Conservation (phyloP, 1,284 basidiomycete genomes). For the Lentinus polychrous region DNA sequence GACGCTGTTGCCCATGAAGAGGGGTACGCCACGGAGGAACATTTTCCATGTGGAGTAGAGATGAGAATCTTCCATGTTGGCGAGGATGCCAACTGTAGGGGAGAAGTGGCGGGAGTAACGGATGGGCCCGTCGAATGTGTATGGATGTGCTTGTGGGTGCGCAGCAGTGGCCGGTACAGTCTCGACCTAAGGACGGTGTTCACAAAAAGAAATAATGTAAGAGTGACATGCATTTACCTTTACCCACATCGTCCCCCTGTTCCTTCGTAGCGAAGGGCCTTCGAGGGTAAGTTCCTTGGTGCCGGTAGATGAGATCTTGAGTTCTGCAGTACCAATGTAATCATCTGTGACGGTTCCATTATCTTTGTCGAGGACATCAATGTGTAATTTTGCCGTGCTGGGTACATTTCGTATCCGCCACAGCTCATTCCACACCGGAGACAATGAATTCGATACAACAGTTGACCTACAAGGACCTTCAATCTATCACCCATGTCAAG, state of each 20-base stretch:
- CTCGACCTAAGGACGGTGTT: constrained; percentile 29
- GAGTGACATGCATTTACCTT: constrained; percentile 37
- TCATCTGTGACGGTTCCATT: constrained; percentile 51
- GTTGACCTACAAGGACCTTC: constrained; percentile 44
- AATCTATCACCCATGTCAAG: background rate
- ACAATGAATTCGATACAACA: constrained; percentile 48
- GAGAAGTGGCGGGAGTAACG: constrained; percentile 65
- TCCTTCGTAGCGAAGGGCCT: constrained; percentile 36
- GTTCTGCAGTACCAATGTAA: constrained; percentile 58
- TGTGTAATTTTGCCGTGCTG: constrained; percentile 43
- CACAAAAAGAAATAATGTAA: background rate
- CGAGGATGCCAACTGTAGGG: constrained; percentile 56
- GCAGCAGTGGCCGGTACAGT: constrained; percentile 28
- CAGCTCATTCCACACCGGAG: constrained; percentile 68
- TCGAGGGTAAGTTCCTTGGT: constrained; percentile 56
- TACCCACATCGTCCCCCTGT: constrained; percentile 59
- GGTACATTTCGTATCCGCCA: constrained; percentile 72
- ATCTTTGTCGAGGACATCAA: constrained; percentile 64
- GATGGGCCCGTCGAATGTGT: constrained; percentile 67
- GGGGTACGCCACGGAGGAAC: constrained; percentile 52
- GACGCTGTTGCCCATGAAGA: constrained; percentile 51
- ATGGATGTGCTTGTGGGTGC: constrained; percentile 37
- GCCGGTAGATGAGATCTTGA: constrained; percentile 39
- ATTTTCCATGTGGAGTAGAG: constrained; percentile 81
- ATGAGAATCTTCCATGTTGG: constrained; percentile 52